Conservation (phyloP, 805 yeast species). For the Kodamaea fukazawae region DNA sequence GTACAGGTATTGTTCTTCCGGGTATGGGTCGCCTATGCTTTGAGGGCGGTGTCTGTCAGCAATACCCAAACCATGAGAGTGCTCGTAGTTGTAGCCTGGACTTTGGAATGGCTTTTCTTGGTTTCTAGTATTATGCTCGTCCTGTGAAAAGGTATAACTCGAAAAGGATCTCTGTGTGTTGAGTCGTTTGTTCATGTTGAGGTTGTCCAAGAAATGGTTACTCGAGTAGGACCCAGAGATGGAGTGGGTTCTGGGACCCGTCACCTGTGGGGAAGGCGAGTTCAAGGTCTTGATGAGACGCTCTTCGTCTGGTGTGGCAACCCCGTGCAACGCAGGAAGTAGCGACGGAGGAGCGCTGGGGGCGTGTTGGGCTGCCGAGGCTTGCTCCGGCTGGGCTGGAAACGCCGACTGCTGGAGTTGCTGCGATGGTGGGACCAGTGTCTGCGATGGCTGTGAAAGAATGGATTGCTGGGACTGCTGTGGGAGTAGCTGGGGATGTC, state of each 20-base stretch:
- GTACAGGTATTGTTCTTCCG: constrained; percentile 26
- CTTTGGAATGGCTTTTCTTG: not conserved
- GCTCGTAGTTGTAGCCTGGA: constrained; percentile 3
- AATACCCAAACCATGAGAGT: constrained; percentile 14
- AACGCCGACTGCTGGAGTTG: no score
- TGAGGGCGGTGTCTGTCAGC: constrained; percentile 12
- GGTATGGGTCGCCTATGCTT: constrained; percentile 24
- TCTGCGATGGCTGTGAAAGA: no score
- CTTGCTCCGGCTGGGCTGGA: no score
- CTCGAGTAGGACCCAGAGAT: constrained; percentile 22
- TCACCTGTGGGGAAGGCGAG: not conserved
- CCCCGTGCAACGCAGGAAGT: no score
- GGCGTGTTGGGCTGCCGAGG: no score
- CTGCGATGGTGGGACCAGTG: no score
- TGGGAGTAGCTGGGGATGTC: no score
- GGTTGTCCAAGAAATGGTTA: constrained; percentile 23
- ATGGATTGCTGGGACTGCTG: no score
- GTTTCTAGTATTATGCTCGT: constrained; percentile 9
- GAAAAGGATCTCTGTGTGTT: constrained; percentile 13
- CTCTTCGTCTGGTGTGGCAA: no score
- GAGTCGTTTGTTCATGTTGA: constrained; percentile 12
- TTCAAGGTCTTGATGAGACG: no score
- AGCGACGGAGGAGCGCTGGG: no score
- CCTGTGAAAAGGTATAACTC: constrained; percentile 14
- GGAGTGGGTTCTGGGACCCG: constrained; percentile 10